A percentile compares a stretch with the other conserved stretches of the same genome.
Evolutionary conservation across 139 green algal genomes (phyloP).

Genomic region (Dunaliella primolecta): DNA sequence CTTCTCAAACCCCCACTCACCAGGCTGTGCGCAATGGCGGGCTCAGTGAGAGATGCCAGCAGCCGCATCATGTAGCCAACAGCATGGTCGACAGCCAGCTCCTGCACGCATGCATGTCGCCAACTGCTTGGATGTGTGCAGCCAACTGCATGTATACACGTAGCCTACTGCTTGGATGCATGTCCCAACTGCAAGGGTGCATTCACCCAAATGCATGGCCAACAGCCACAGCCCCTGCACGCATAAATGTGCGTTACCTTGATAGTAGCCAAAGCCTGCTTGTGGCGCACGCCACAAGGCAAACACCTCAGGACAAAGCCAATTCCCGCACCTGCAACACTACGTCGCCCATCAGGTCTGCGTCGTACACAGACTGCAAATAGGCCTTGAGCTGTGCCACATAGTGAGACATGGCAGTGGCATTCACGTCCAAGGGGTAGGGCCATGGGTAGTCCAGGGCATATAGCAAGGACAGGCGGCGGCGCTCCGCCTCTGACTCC

Average conservation of each 20-base stretch:
- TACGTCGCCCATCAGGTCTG: slow-evolving; percentile 32
- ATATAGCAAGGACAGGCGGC: slow-evolving; percentile 27
- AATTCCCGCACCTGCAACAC: slow-evolving; percentile 15
- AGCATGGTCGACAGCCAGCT: slow-evolving; percentile 18
- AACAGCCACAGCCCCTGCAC: too few relatives aligned
- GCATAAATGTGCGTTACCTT: too few relatives aligned
- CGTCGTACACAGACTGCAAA: slow-evolving; percentile 39
- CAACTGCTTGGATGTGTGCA: too few relatives aligned
- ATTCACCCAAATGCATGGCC: too few relatives aligned
- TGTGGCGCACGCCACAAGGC: too few relatives aligned
- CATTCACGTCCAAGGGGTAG: background rate
- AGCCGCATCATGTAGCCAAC: slow-evolving; percentile 19
- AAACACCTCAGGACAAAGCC: too few relatives aligned
- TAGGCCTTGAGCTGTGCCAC: slow-evolving; percentile 37
- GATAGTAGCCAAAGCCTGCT: too few relatives aligned
- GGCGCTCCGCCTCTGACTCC: slow-evolving; percentile 27
- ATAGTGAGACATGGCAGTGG: slow-evolving; percentile 19
- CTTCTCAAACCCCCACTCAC: too few relatives aligned
- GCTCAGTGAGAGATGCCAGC: slow-evolving; percentile 14
- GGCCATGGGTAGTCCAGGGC: slow-evolving; percentile 22
- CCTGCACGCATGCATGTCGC: background rate
- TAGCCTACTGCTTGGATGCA: too few relatives aligned
- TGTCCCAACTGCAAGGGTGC: too few relatives aligned
- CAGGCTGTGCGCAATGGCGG: background rate
- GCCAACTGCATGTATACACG: too few relatives aligned